Base-by-base conservation (phyloP, 106 monocot genomes). In the Phalaenopsis aphrodite region DNA sequence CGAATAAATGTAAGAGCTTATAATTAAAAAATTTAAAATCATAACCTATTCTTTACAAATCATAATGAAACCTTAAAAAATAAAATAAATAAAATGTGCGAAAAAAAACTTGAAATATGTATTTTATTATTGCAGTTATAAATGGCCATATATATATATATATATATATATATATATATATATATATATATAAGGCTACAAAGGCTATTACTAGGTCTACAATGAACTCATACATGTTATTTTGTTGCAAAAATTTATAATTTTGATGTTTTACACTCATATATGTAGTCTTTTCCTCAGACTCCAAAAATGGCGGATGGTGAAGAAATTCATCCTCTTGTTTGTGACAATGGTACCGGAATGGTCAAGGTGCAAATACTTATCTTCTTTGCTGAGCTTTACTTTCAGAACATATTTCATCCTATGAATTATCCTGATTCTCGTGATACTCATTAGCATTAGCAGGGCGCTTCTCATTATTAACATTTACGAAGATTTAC, bases 281-380 rank as follows among this genome's bases (percentile, higher is more conserved):
- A 18, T 16, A 71, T 8, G 1, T 16, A 74, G 11, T 74, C 18
- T 21, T 75, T 75, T 43, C 16, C 16, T 71, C 42, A 42, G 43
- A 45, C 8, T 4, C 61, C 19, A 47, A 76, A 64, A 76, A 84
- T 84, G 84, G 84, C 84, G 12, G 84, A 79, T 5, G 42, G 57
- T 47, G 79, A 84, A 39, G 84, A 84, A 79, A 84, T 80, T 78
- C 79, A 79, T 18, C 84, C 84, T 76, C 84, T 84, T 79, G 84
- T 84, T 37, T 79, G 79, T 24, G 79, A 84, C 49, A 84, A 84
- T 79, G 84, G 84, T 36, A 84, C 84, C 55, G 84, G 84, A 75
- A 80, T 84, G 84, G 84, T 84, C 75, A 84, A 84, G 84, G 84
- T 83, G 42, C 18, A n/a, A 38, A 19, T 69, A 71, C 21, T 14